Evolutionary conservation across 257 asterid genomes (phyloP), one percentile per base, ranked within the genome.

Genomic region (Plantago major): DNA sequence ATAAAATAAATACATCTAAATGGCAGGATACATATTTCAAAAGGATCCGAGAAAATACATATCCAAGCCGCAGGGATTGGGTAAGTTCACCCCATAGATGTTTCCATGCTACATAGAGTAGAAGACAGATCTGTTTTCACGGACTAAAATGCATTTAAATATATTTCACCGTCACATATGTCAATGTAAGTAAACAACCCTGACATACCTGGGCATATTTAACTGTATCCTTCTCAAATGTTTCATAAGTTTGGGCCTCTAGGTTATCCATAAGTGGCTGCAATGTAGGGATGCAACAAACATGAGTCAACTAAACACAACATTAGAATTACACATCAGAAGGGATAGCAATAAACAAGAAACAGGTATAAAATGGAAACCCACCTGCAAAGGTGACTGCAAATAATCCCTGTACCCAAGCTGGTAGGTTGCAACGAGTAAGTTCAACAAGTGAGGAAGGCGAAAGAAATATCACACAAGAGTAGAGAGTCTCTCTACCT

Each of bases 231-330:
- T 84, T 93, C 73, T 93, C 99, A 76, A 93, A 93, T 55, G 85
- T 93, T 79, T 93, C 99, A 63, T 93, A 93, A 42, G 99, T 93
- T 77, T 93, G 97, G 52, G 97, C 97, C 88, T 93, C 99, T 80
- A 93, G 75, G 78, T 93, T 93, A 75, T 93, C 99, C 99, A 93
- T 93, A 61, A 93, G 99, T 70, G 99, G 99, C 99, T 93, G 90
- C 82, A 74, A 60, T 46, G 38, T 55, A 72, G 50, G 53, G 17
- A 54, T 17, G 59, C 62, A 58, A 74, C 54, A 42, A 55, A 50
- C 53, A 45, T 47, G 8, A 10, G 65, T 44, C 30, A 52, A 65
- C 10, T 12, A 2, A 46, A 9, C 62, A 30, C 42, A 6, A 46
- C 15, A n/a, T 1, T 22, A 22, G 26, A 64, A 60, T 26, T 42